Conservation (phyloP, 768 basidiomycete genomes). For the Collybia mongolica region DNA sequence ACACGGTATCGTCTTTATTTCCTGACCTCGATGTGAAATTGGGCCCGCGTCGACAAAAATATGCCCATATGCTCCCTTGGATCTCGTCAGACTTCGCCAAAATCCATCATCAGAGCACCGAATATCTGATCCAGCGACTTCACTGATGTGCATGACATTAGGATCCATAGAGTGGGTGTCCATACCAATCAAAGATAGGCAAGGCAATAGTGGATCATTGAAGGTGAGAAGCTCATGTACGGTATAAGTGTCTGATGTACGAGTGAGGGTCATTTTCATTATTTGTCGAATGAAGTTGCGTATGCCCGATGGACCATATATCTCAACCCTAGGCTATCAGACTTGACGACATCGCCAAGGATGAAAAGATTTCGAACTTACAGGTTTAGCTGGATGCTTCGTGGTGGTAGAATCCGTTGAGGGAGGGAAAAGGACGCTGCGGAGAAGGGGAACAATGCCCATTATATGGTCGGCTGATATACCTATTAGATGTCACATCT, state of each 20-base stretch:
- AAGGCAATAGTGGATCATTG: conserved; percentile 54
- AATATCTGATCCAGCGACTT: conserved; percentile 63
- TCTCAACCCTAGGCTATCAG: conserved; percentile 53
- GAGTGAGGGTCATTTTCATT: conserved; percentile 65
- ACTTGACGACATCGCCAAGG: conserved; percentile 6
- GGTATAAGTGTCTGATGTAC: conserved; percentile 58
- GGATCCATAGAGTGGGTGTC: conserved; percentile 17
- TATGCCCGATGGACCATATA: conserved; percentile 80
- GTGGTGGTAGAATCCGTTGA: conserved; percentile 17
- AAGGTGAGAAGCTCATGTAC: conserved; percentile 75
- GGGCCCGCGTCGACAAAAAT: conserved; percentile 72
- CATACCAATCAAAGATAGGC: conserved; percentile 28
- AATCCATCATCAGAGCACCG: conserved; percentile 52
- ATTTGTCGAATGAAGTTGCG: conserved; percentile 72
- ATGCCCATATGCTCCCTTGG: conserved; percentile 35
- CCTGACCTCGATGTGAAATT: conserved; percentile 71
- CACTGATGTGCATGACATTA: conserved; percentile 58
- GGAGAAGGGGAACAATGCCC: conserved; percentile 68
- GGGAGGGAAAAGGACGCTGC: conserved; percentile 54
- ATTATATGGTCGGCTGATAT: conserved; percentile 67
- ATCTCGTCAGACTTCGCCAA: conserved; percentile 57
- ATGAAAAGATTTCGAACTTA: conserved; percentile 10
- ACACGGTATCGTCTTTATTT: not conserved
- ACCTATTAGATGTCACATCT: not conserved
- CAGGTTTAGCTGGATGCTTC: conserved; percentile 14